Evolutionary conservation across 108 stramenopile species (phyloP), one percentile per base, ranked within the genome.

Genomic region (Cyclotella atomus): DNA sequence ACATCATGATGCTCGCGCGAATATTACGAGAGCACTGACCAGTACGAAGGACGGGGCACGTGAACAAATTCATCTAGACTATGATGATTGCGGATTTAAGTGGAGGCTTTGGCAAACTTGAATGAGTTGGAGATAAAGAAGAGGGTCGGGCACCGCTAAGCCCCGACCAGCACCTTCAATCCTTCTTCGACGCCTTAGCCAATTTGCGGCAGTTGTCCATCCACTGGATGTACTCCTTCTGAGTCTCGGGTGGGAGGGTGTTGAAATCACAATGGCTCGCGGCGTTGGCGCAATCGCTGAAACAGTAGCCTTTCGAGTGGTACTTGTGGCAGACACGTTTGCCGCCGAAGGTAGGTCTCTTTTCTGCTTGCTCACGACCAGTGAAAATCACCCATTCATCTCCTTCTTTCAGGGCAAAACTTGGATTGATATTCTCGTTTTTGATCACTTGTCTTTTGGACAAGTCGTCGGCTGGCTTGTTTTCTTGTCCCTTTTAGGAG

Each of bases 241-340:
- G 30, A 9, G 27, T 29, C 0, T 47, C 30, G 28, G 66, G 30
- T 0, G 50, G 25, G 16, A 68, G 15, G 10, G 53, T 21, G 20
- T 7, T 35, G 2, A 20, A 8, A 45, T 20, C 2, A 3, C 52
- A 19, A 44, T 68, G 67, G 20, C 67, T 68, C 0, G 52, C 33
- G 1, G n/a, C 24, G 52, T 68, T 36, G 35, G 36, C 12, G 52
- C 67, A 68, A 20, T 68, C 53, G 20, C 0, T 23, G 33, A 68
- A 68, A 68, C 67, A 68, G 35, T 5, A 68, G 14, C 53, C 53
- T 9, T 38, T 46, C 23, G 45, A 19, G 35, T 23, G 35, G 35
- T 35, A 54, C 20, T 54, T 36, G 38, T 52, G 50, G 53, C 67
- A 68, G 52, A 38, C 54, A 10, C n/a, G 9, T n/a, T 49, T 49